These are phyloP conservation scores for Trypanosomatidae sp. DNA, from an alignment of 208 protist species.

Conservation along the genomic window DNA sequence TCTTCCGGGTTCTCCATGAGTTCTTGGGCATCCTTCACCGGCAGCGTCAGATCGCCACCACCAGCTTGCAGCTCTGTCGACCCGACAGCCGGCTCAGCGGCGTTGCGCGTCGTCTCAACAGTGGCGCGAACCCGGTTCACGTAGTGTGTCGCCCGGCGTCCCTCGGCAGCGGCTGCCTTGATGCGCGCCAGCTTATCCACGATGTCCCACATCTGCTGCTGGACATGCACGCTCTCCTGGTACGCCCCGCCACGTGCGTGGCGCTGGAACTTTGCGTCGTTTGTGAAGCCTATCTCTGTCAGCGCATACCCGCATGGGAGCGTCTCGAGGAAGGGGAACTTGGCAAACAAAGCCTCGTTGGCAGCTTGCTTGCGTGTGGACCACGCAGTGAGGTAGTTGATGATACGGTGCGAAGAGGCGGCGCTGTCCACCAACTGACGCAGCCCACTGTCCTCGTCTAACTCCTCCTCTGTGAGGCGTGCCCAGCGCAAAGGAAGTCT, in stretches of 20 bases:
- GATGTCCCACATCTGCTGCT: constrained; percentile 43
- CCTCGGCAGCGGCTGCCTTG: constrained; percentile 27
- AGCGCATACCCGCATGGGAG: constrained; percentile 60
- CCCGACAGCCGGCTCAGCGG: neutral
- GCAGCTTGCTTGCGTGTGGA: constrained; percentile 59
- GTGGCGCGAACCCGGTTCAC: constrained; percentile 37
- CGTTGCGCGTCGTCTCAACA: constrained; percentile 25
- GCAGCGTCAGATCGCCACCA: constrained; percentile 16
- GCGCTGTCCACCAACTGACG: constrained; percentile 32
- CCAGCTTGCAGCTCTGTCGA: neutral
- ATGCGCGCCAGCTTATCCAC: constrained; percentile 44
- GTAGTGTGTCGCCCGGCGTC: constrained; percentile 16
- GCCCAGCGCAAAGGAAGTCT: constrained; percentile 64
- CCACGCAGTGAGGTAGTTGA: constrained; percentile 33
- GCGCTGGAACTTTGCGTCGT: constrained; percentile 40
- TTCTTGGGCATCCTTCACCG: constrained; percentile 12
- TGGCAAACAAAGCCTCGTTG: constrained; percentile 63
- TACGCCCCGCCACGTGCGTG: constrained; percentile 23
- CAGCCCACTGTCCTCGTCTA: constrained; percentile 43
- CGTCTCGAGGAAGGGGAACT: constrained; percentile 57
- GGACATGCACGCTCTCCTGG: constrained; percentile 25
- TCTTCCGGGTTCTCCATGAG: constrained; percentile 25
- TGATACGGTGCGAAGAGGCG: constrained; percentile 17
- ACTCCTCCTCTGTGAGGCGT: constrained; percentile 46
- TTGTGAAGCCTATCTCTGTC: constrained; percentile 48